Conservation (phyloP, 495 filamentous ascomycete species). For the Lentithecium fluviatile region DNA sequence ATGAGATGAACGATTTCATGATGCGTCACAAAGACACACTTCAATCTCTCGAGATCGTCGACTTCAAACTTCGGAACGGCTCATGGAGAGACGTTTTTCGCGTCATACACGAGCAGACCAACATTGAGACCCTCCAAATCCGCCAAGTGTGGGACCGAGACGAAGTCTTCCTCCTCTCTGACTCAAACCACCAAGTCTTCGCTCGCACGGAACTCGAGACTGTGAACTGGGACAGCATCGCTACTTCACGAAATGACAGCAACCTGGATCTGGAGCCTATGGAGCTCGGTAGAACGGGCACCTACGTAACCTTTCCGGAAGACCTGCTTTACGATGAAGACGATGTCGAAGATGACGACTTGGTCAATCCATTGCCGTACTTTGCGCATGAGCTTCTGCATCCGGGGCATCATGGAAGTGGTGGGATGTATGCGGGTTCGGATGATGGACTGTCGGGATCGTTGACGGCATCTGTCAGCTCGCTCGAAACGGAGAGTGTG, state of each 20-base stretch:
- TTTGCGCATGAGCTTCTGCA: constrained; percentile 23
- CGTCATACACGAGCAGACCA: neutral
- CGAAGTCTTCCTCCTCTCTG: constrained; percentile 11
- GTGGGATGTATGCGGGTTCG: too few species aligned
- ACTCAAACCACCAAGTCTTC: constrained; percentile 7
- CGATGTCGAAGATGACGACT: constrained; percentile 18
- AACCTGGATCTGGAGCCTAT: constrained; percentile 16
- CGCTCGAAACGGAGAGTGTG: too few species aligned
- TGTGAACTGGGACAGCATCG: constrained; percentile 14
- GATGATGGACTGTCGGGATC: too few species aligned
- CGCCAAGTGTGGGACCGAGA: constrained; percentile 12
- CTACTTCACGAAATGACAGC: constrained; percentile 4
- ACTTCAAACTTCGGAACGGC: constrained; percentile 26
- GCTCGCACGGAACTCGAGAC: constrained; percentile 2
- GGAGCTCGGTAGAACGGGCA: constrained; percentile 11
- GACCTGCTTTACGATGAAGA: constrained; percentile 21
- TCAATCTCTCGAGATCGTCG: constrained; percentile 8
- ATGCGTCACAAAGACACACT: constrained; percentile 4
- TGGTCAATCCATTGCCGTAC: constrained; percentile 16
- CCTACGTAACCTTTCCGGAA: constrained; percentile 19
- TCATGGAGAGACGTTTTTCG: constrained; percentile 13
- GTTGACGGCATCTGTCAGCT: neutral
- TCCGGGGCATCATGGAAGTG: neutral
- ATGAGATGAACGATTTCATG: constrained; percentile 9
- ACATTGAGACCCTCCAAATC: constrained; percentile 2